phyloP scores from a whole-genome alignment of 1,139 yeast species.

The Geotrichum reessii region DNA sequence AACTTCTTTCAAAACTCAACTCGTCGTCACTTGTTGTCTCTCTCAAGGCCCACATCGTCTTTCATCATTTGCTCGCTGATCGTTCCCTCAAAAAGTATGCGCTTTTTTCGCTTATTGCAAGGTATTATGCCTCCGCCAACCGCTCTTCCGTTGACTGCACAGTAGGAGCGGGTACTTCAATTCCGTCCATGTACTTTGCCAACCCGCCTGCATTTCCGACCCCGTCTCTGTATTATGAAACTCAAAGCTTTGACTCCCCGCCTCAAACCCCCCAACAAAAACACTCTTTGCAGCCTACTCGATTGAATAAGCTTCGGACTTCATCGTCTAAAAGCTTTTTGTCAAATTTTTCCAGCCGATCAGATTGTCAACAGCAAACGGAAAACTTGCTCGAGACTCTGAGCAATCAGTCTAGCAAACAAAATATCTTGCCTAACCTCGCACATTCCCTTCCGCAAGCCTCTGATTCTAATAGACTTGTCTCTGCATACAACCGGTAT shows the following conservation, averaged over 20 bases:
- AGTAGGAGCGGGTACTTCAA: constrained; percentile 7
- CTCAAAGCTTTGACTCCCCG: not conserved
- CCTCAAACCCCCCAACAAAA: not conserved
- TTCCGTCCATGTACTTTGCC: not conserved
- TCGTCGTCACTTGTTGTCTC: constrained; percentile 17
- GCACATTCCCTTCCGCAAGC: constrained; percentile 19
- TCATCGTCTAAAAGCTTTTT: not conserved
- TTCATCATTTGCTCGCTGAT: constrained; percentile 27
- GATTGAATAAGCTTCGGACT: not conserved
- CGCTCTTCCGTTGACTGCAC: constrained; percentile 20
- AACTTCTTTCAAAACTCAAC: constrained; percentile 20
- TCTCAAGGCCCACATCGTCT: constrained; percentile 26
- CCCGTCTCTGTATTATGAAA: not conserved
- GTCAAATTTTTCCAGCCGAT: not conserved
- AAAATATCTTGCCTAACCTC: constrained; percentile 17
- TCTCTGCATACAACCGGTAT: constrained; percentile 25
- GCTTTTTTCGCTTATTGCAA: constrained; percentile 13
- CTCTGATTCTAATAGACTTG: constrained; percentile 15
- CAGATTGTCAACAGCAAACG: not conserved
- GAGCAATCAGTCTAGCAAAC: not conserved
- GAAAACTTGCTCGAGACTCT: not conserved
- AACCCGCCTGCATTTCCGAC: not conserved
- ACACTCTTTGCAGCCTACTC: not conserved
- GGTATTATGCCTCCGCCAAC: constrained; percentile 16
- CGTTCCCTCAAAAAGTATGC: constrained; percentile 14